Base-by-base conservation (phyloP, 352 stramenopile genomes). In the Achlya hypogyna region DNA sequence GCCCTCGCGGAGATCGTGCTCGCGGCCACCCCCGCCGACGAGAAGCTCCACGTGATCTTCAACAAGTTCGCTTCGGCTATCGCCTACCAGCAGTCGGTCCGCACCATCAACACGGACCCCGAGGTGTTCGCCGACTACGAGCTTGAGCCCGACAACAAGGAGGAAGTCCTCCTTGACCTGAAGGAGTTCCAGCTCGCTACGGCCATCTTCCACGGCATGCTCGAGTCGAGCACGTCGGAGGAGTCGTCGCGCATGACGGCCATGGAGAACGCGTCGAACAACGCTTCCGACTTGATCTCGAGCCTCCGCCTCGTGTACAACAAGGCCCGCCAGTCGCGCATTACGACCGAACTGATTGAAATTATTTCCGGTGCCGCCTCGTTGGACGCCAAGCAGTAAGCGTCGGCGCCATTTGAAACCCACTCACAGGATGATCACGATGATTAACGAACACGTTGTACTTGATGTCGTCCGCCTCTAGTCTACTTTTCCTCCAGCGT, bases 231-330 rank as follows among this genome's bases (percentile, higher is more conserved):
- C 70, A 98, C 96, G 65, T 96, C 91, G 54, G 97, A 99, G 81
- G 94, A 99, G 79, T 95, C 84, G 29, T 98, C 96, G 73, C 93
- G 97, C 75, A 99, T 99, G 97, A 96, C 95, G 70, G 97, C 97
- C 52, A 99, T 99, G 97, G 96, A 99, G 77, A 99, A 99, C 75
- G 96, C 97, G 49, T 98, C 93, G 38, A 98, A 97, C 76, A 99
- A 99, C 78, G 97, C 96, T 25, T 81, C 91, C 69, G 96, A 99
- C 52, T 91, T 99, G 80, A 98, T 99, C 77, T 92, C 96, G 71
- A 89, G 78, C 73, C 75, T 81, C 84, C 96, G 96, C 79, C 78
- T 92, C 69, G 72, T 83, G 69, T 94, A 94, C 82, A 94, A 94
- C 80, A 92, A 92, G 80, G 94, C 95, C 51, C 86, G 95, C 68